A percentile compares a stretch with the other conserved stretches of the same genome.
Evolutionary conservation across 768 basidiomycete genomes (phyloP).

Genomic region (Lactifluus subvellereus): DNA sequence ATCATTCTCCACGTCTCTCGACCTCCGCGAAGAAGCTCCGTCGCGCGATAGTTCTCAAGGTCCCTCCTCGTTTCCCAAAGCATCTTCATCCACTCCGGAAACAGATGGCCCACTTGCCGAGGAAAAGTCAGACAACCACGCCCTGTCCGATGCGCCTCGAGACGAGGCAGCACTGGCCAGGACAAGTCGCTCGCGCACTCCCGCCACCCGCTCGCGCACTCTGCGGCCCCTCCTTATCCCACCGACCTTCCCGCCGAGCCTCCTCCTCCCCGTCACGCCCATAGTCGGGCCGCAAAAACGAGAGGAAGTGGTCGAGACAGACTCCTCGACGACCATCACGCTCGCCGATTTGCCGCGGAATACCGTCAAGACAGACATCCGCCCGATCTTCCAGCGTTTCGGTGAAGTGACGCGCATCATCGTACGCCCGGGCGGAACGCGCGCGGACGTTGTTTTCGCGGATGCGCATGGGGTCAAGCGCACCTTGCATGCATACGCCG

Average conservation of each 20-base stretch:
- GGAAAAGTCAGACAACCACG: not conserved
- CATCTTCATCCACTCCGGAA: not conserved
- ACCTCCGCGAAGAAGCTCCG: not conserved
- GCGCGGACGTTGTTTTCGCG: slow-evolving; percentile 7
- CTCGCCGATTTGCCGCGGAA: not conserved
- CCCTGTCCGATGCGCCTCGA: too few species aligned
- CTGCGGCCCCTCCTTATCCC: slow-evolving; percentile 11
- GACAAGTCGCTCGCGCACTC: not conserved
- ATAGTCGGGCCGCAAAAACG: not conserved
- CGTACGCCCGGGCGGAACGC: not conserved
- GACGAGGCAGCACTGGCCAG: not conserved
- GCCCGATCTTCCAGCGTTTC: slow-evolving; percentile 1
- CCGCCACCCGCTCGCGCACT: not conserved
- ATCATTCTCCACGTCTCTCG: not conserved
- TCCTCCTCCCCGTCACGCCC: not conserved
- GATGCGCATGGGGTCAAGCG: not conserved
- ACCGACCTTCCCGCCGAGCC: not conserved
- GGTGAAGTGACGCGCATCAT: slow-evolving; percentile 2
- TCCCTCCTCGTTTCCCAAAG: not conserved
- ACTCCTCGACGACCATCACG: not conserved
- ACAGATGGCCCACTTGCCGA: not conserved
- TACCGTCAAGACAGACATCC: slow-evolving; percentile 9
- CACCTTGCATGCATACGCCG: slow-evolving; percentile 9
- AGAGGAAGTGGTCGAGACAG: not conserved
- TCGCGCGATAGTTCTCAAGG: not conserved